Evolutionary conservation across 2,329 filamentous ascomycete species (phyloP), one percentile per base, ranked within the genome.

Genomic region (Monilinia fructigena): DNA sequence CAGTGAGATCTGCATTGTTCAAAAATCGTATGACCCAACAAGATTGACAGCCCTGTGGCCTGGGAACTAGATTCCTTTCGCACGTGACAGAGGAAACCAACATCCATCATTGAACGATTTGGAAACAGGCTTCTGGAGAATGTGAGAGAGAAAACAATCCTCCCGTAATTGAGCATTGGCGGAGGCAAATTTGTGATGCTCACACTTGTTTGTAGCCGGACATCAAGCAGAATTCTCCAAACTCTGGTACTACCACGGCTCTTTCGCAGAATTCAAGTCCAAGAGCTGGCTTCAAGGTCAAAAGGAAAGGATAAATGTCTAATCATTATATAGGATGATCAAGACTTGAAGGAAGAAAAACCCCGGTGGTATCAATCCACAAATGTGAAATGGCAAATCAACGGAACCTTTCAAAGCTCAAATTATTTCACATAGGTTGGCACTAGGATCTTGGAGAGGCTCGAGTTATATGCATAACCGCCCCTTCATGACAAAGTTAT

Each of bases 391-490:
- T 1, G 8, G 23, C 40, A 59, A 11, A 35, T 48, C 42, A 35
- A 14, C 56, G 56, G 28, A 28, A 28, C 28, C 28, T 28, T 28
- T 28, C 6, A 38, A 28, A n/a, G 28, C 28, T 50, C 20, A 23
- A 18, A 35, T 35, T 8, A 14, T 18, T 20, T 23, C 26, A 59
- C 3, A 31, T 48, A 38, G 12, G 23, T n/a, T 38, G n/a, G 45
- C 45, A 61, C 58, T 50, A 38, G 35, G 58, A 50, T 20, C 58
- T 50, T 16, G 50, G 18, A 1, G 45, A 38, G 58, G 58, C 58
- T 61, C 47, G 58, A 50, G 56, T 60, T 50, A 28, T 60, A 48
- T 60, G 56, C 56, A 60, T 60, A 48, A 48, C 10, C 45, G 28
- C 26, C n/a, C 45, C 31, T 50, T 61, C 14, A 45, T 14, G 38